phyloP scores from a whole-genome alignment of 805 yeast genomes.

The Wickerhamiella shivajii region DNA sequence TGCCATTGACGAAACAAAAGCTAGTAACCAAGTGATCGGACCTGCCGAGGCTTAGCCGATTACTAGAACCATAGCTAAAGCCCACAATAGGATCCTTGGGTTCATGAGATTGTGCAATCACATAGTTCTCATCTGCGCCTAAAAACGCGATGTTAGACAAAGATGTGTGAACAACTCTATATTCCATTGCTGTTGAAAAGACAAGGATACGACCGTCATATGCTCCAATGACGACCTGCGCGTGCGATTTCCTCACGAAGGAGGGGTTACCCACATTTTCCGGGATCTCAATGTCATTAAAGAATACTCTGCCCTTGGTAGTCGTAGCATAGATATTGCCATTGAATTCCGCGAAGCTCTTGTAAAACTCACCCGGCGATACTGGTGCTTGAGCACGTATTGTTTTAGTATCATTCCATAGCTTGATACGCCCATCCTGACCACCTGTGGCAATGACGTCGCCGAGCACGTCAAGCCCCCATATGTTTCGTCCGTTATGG shows the following conservation, averaged over 20 bases:
- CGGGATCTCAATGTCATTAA: conserved; percentile 15
- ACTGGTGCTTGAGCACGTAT: neutral
- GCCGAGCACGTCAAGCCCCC: conserved; percentile 32
- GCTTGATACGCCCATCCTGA: conserved; percentile 72
- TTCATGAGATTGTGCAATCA: conserved; percentile 54
- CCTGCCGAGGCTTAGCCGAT: conserved; percentile 15
- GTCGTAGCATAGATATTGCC: conserved; percentile 2
- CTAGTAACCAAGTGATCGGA: conserved; percentile 37
- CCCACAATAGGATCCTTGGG: conserved; percentile 40
- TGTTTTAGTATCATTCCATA: conserved; percentile 41
- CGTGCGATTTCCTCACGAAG: no score
- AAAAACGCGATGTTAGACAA: no score
- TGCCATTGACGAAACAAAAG: conserved; percentile 27
- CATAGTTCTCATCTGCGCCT: conserved; percentile 12
- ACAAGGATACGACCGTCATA: no score
- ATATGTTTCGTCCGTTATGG: conserved; percentile 74
- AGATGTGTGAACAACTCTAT: no score
- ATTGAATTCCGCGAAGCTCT: conserved; percentile 17
- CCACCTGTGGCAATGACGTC: conserved; percentile 69
- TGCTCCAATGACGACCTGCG: no score
- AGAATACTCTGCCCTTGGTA: conserved; percentile 3
- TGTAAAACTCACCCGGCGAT: conserved; percentile 16
- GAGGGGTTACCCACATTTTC: conserved; percentile 9
- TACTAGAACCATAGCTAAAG: conserved; percentile 25
- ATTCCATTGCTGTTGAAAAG: no score